Percentiles rank a stretch among this genome's conserved stretches.
phyloP scores from a whole-genome alignment of 2,329 filamentous ascomycete genomes.

The Nigrospora sphaerica region DNA sequence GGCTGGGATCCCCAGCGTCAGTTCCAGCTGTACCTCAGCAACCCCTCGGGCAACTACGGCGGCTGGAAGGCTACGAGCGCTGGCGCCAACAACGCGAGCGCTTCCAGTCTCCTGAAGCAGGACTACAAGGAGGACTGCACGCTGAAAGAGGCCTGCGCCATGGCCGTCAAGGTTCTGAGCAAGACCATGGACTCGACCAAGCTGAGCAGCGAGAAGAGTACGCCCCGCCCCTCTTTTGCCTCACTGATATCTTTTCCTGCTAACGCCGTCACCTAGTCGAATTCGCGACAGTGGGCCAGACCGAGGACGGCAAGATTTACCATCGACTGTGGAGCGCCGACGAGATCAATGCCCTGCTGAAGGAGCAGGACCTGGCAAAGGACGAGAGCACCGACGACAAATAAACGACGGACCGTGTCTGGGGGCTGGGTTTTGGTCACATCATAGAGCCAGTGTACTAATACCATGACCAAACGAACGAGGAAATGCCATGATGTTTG shows the following conservation, averaged over 20 bases:
- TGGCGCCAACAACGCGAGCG: conserved; percentile 95
- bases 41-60: conserved; percentile 97
- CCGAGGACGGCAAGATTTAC: conserved; percentile 92
- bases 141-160: conserved; percentile 89
- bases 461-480: conserved; percentile 4
- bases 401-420: conserved; percentile 22
- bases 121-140: conserved; percentile 99
- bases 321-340: conserved; percentile 96
- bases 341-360: conserved; percentile 88
- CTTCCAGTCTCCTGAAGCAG: conserved; percentile 94
- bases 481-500: not conserved
- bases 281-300: conserved; percentile 96
- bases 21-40: conserved; percentile 99
- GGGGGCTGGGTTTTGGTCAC: conserved; percentile 1
- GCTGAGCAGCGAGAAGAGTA: conserved; percentile 98
- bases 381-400: conserved; percentile 65
- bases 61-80: conserved; percentile 99
- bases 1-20: conserved; percentile 93
- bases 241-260: conserved; percentile 4
- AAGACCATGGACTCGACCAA: conserved; percentile 99
- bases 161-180: conserved; percentile 97
- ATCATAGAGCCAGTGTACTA: conserved; percentile 8
- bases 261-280: conserved; percentile 58
- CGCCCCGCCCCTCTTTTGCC: conserved; percentile 28
- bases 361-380: conserved; percentile 93